Evolutionary conservation across 345 rosid species (phyloP), one percentile per base, ranked within the genome.

Genomic region (Erysimum cheiranthoides): DNA sequence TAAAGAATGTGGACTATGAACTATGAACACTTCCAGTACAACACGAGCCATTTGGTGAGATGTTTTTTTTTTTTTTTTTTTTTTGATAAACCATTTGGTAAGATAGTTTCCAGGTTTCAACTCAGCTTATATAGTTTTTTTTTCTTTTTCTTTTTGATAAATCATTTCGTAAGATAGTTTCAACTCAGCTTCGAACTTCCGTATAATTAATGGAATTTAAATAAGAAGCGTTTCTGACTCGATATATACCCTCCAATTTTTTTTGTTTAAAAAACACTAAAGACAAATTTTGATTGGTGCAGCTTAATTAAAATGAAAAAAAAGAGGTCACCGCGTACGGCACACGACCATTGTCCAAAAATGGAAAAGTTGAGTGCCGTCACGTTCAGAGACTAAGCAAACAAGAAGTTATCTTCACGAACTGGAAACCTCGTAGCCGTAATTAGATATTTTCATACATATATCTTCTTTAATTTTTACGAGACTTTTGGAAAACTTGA

Each of bases 391-490:
- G 66, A 38, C 28, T n/a, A 46, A 13, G 66, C 47, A 60, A 49
- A 71, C 68, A 61, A 70, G 1, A 70, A 31, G 67, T 35, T 9
- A 47, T 38, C 34, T 39, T 51, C 25, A 40, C 12, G 6, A 39
- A 51, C 25, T 16, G 42, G 50, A 70, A 71, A 72, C 43, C 59
- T 47, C 32, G 69, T 51, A 65, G 61, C 27, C 34, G 61, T 53
- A n/a, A n/a, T 38, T 10, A 61, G 68, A 71, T 60, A 49, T 34
- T 46, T 70, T 56, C 27, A 5, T 38, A 5, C 27, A 5, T 38
- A 5, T n/a, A n/a, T 43, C 0, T 43, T 28, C 0, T 5, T n/a
- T n/a, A n/a, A n/a, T n/a, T n/a, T 43, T 30, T 6, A 14, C 18
- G 28, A 28, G 5, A 11, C 14, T 42, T 63, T 13, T 18, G 16